A percentile compares a stretch with the other conserved stretches of the same genome.
These are phyloP conservation scores for Globisporangium splendens DNA, from an alignment of 352 stramenopile species.

Conservation along the genomic window DNA sequence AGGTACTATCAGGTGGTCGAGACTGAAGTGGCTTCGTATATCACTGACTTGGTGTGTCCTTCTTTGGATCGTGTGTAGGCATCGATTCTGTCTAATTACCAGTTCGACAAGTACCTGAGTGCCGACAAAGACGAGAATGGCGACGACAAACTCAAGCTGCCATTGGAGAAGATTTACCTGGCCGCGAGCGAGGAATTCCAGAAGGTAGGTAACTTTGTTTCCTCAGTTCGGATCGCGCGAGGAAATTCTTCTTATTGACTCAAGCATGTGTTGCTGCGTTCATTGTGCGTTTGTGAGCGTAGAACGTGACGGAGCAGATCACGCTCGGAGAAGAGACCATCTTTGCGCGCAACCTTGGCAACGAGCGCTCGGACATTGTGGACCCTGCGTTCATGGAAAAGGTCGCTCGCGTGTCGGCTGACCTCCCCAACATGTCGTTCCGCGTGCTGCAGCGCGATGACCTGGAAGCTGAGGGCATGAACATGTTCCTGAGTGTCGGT, in stretches of 20 bases:
- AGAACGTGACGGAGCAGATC: conserved; percentile 63
- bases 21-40: too few relatives aligned
- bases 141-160: conserved; percentile 63
- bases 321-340: conserved; percentile 78
- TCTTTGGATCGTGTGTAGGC: conserved; percentile 19
- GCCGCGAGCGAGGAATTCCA: conserved; percentile 53
- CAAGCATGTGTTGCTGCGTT: neutral
- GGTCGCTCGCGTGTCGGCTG: conserved; percentile 52
- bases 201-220: conserved; percentile 23
- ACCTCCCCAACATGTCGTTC: conserved; percentile 78
- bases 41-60: neutral
- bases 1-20: too few relatives aligned
- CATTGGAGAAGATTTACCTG: conserved; percentile 63
- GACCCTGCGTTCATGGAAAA: conserved; percentile 81
- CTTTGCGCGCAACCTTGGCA: conserved; percentile 82
- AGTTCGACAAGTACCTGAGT: conserved; percentile 82
- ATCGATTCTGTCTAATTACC: conserved; percentile 84
- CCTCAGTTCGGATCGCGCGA: neutral
- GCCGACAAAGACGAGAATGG: conserved; percentile 48
- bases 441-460: conserved; percentile 77
- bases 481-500: conserved; percentile 84
- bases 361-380: conserved; percentile 76
- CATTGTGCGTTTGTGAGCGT: neutral
- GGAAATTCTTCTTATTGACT: neutral
- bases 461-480: conserved; percentile 73